Conservation (phyloP, 2,329 filamentous ascomycete species). For the Aphanoascus verrucosus region DNA sequence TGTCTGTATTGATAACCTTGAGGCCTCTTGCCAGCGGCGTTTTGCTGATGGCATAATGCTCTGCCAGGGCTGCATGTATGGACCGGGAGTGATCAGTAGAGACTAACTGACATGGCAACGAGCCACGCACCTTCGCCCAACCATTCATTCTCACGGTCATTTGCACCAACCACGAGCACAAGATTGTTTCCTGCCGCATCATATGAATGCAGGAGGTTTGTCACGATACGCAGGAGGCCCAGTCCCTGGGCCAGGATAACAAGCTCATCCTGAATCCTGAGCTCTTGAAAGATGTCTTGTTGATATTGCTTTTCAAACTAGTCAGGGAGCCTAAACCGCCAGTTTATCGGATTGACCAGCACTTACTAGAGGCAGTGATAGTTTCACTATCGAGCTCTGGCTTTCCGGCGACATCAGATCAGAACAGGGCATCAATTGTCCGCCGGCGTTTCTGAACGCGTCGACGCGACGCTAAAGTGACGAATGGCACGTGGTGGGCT, state of each 20-base stretch:
- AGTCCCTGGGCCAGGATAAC: conserved; percentile 85
- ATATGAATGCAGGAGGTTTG: conserved; percentile 93
- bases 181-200: conserved; percentile 92
- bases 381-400: conserved; percentile 39
- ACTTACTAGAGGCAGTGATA: conserved; percentile 50
- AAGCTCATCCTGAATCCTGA: conserved; percentile 83
- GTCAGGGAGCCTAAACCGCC: conserved; percentile 15
- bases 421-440: not conserved
- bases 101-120: not conserved
- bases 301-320: conserved; percentile 58
- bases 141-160: conserved; percentile 91
- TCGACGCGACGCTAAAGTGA: not conserved
- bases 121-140: conserved; percentile 61
- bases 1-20: conserved; percentile 87
- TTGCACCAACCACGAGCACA: conserved; percentile 76
- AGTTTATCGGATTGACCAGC: not conserved
- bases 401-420: conserved; percentile 14
- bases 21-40: conserved; percentile 72
- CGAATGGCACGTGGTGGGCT: not conserved
- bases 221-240: conserved; percentile 80
- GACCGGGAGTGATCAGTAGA: not conserved
- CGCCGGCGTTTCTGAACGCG: not conserved
- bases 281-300: conserved; percentile 85
- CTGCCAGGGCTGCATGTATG: conserved; percentile 56
- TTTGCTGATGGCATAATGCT: conserved; percentile 85